These are phyloP conservation scores for Fusarium zealandicum DNA, from an alignment of 2,329 filamentous ascomycete species.

Conservation along the genomic window DNA sequence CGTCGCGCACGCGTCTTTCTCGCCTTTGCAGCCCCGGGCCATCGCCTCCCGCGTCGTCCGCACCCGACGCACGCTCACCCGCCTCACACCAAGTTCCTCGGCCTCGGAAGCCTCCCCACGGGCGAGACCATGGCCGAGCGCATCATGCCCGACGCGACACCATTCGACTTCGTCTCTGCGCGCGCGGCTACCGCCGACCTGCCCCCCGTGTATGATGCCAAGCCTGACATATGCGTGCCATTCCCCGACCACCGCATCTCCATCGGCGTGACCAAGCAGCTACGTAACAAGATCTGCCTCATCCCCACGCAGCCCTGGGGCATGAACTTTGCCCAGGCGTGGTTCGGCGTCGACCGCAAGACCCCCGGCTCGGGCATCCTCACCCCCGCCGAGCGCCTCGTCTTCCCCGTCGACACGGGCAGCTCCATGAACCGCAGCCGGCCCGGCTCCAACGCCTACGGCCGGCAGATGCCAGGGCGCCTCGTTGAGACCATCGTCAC, in stretches of 20 bases:
- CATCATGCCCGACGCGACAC: conserved; percentile 51
- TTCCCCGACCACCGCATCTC: conserved; percentile 72
- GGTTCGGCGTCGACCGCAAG: conserved; percentile 44
- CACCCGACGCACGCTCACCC: conserved; percentile 69
- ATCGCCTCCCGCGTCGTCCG: conserved; percentile 63
- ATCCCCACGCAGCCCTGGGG: conserved; percentile 68
- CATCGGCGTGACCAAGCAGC: conserved; percentile 47
- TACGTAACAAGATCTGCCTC: conserved; percentile 57
- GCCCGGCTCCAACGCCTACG: conserved; percentile 55
- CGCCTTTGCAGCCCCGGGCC: conserved; percentile 72
- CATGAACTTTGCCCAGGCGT: conserved; percentile 59
- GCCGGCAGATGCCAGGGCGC: conserved; percentile 57
- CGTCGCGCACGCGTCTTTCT: conserved; percentile 73
- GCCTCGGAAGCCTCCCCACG: conserved; percentile 66
- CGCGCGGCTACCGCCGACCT: conserved; percentile 65
- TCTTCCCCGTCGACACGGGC: conserved; percentile 48
- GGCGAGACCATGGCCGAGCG: conserved; percentile 66
- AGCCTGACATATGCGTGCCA: conserved; percentile 65
- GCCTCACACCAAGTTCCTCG: conserved; percentile 32
- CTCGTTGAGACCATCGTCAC: conserved; percentile 73
- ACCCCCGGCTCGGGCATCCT: conserved; percentile 45
- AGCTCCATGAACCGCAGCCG: conserved; percentile 48
- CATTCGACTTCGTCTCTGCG: conserved; percentile 66
- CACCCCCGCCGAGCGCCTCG: conserved; percentile 47
- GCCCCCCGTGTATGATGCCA: conserved; percentile 67